Evolutionary conservation across 805 yeast species (phyloP), one percentile per base, ranked within the genome.

Genomic region (Huiozyma naganishii): DNA sequence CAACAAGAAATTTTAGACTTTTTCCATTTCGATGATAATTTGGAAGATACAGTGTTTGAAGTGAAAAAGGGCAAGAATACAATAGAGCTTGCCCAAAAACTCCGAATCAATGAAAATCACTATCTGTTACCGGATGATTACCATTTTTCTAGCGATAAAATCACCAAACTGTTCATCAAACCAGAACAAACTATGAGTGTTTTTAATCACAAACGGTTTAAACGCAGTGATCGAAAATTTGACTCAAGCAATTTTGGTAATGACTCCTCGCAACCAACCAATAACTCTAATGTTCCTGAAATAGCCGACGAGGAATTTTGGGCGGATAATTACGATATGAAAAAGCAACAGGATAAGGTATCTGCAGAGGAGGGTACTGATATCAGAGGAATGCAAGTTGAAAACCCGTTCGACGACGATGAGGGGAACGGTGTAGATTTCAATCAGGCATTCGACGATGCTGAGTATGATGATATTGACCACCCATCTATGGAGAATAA

Each of bases 61-160:
- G 23, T 17, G 23, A 54, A 62, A 11, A 68, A 69, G 9, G 39
- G 36, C 35, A 49, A 67, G 4, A 37, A 36, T 9, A 54, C 63
- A 13, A 62, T 72, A 27, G 68, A 67, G 37, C 49, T 75, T 32
- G 71, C 79, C 3, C 63, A 67, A 42, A 57, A 67, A 5, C 66
- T 67, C 39, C 58, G 71, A 57, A 55, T 57, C 9, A 65, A 72
- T 4, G 66, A 65, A 4, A 60, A 69, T 33, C 68, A 68, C 40
- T 72, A 75, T 52, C 57, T 77, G 37, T 64, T 86, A 6, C 95
- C 95, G 0, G 80, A 78, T 50, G 95, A 86, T 59, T 68, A 75
- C 48, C 79, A 74, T 48, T 86, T 83, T 61, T 74, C 81, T 6
- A 79, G 95, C 0, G 75, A 75, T 41, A 73, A 77, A 45, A 70